Evolutionary conservation across 208 protist species (phyloP).

Genomic region (Herpetomonas muscarum): DNA sequence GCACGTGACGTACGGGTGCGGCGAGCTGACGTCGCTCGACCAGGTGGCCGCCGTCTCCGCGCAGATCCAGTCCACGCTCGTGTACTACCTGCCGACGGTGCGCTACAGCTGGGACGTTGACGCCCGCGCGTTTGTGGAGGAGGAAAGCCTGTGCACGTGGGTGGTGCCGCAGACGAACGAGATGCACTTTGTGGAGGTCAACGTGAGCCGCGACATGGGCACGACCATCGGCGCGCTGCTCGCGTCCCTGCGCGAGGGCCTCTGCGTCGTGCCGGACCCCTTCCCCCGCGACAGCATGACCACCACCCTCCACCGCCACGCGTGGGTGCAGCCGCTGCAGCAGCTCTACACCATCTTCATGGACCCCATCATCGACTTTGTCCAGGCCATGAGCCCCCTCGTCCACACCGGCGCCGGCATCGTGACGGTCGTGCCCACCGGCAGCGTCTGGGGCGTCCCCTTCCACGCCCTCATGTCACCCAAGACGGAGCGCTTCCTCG

Average conservation of each 20-base stretch:
- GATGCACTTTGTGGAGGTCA: constrained; percentile 85
- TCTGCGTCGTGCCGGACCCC: constrained; percentile 58
- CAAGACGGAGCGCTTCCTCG: constrained; percentile 55
- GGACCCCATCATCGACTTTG: constrained; percentile 81
- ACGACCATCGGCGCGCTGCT: constrained; percentile 58
- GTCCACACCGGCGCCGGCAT: constrained; percentile 45
- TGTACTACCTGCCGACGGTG: constrained; percentile 67
- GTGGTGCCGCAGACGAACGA: constrained; percentile 70
- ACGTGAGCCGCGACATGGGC: constrained; percentile 76
- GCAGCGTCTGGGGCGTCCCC: constrained; percentile 73
- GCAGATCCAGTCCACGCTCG: constrained; percentile 47
- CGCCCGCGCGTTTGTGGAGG: constrained; percentile 30
- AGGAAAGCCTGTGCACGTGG: constrained; percentile 84
- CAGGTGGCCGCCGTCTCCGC: constrained; percentile 79
- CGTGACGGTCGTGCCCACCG: constrained; percentile 79
- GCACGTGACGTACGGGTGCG: constrained; percentile 52
- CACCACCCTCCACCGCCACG: constrained; percentile 53
- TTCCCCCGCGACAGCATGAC: constrained; percentile 18
- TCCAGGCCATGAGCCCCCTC: constrained; percentile 57
- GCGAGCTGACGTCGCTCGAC: constrained; percentile 57
- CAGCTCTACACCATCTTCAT: constrained; percentile 80
- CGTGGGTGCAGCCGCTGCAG: constrained; percentile 83
- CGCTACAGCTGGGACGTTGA: constrained; percentile 64
- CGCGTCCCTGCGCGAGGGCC: constrained; percentile 34
- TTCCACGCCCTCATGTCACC: constrained; percentile 82